Conservation (phyloP, 1,284 basidiomycete species). For the Coriolopsis trogii region DNA sequence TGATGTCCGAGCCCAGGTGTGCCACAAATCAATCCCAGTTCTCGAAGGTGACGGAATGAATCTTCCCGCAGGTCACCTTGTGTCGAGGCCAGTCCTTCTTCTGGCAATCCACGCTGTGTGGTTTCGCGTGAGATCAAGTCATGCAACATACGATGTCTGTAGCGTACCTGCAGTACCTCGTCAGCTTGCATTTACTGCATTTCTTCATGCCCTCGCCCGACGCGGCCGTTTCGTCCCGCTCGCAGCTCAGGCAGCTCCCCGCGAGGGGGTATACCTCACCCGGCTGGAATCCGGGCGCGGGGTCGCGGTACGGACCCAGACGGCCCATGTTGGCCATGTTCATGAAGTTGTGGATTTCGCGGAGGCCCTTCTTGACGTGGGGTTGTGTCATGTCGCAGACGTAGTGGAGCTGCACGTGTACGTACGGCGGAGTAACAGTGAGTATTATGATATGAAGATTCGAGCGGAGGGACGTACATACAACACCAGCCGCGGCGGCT, state of each 20-base stretch:
- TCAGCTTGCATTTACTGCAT: conserved; percentile 8
- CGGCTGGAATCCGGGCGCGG: background rate
- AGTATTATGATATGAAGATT: background rate
- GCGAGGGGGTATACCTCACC: conserved; percentile 5
- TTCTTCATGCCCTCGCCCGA: background rate
- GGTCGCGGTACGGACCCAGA: background rate
- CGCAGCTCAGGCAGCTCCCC: conserved; percentile 7
- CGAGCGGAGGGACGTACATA: conserved; percentile 1
- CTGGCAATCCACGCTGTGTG: conserved; percentile 12
- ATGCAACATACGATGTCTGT: no score
- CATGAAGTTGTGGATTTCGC: conserved; percentile 1
- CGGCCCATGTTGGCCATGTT: background rate
- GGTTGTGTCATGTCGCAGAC: conserved; percentile 4
- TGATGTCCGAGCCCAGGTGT: no score
- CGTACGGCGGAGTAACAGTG: background rate
- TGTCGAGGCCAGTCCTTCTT: conserved; percentile 19
- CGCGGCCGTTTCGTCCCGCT: conserved; percentile 3
- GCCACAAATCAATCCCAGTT: background rate
- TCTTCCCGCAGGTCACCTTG: conserved; percentile 16
- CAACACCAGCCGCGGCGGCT: conserved; percentile 2
- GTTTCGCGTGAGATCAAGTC: background rate
- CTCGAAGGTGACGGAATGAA: conserved; percentile 5
- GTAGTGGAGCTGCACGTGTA: conserved; percentile 2
- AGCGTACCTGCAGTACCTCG: conserved; percentile 7
- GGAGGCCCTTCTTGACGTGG: background rate